These are phyloP conservation scores for Yamadazyma diospyri DNA, from an alignment of 1,139 yeast genomes.

Conservation along the genomic window DNA sequence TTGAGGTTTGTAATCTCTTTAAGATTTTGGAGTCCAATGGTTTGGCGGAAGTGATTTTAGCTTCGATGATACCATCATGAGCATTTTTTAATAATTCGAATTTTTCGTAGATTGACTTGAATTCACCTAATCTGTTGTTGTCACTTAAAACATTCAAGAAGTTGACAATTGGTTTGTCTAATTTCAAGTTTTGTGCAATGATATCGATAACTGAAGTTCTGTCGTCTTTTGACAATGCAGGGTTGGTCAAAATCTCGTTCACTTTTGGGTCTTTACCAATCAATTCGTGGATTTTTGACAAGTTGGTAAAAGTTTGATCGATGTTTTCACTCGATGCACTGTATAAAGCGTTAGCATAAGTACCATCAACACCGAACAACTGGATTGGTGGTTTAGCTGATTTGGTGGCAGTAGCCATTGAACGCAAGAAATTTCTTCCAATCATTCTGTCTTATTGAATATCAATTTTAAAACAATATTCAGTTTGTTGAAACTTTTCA, in stretches of 20 bases:
- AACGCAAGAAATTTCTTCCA: slow-evolving; percentile 69
- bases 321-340: slow-evolving; percentile 86
- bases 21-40: slow-evolving; percentile 81
- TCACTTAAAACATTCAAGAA: slow-evolving; percentile 84
- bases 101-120: slow-evolving; percentile 64
- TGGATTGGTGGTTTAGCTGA: slow-evolving; percentile 83
- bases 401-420: slow-evolving; percentile 64
- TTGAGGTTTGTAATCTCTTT: slow-evolving; percentile 75
- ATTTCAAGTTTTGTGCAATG: slow-evolving; percentile 51
- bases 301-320: slow-evolving; percentile 67
- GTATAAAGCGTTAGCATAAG: slow-evolving; percentile 94
- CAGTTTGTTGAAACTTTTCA: slow-evolving; percentile 5
- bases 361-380: slow-evolving; percentile 93
- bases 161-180: slow-evolving; percentile 77
- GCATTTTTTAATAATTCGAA: slow-evolving; percentile 83
- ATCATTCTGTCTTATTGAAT: slow-evolving; percentile 21
- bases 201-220: slow-evolving; percentile 68
- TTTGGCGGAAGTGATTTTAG: slow-evolving; percentile 85
- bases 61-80: slow-evolving; percentile 87
- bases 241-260: slow-evolving; percentile 64
- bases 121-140: slow-evolving; percentile 84
- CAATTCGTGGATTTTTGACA: slow-evolving; percentile 54
- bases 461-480: neutral
- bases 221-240: slow-evolving; percentile 76
- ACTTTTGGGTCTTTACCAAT: slow-evolving; percentile 65